These are phyloP conservation scores for Zymoseptoria passerinii DNA, from an alignment of 2,329 filamentous ascomycete genomes.

Conservation along the genomic window DNA sequence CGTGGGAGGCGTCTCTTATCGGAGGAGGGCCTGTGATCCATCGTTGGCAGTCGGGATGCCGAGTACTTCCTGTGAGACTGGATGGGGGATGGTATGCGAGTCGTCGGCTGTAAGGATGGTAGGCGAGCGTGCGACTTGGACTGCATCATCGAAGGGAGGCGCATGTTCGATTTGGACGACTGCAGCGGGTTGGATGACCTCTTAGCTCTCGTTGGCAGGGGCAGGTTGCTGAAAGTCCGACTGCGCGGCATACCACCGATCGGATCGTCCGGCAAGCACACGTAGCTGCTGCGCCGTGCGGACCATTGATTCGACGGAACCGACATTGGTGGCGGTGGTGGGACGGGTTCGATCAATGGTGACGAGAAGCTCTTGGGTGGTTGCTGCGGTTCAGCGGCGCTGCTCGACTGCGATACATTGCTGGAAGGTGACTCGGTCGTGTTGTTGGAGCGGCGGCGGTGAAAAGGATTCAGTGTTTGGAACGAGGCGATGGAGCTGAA, in stretches of 20 bases:
- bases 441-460: constrained; percentile 26
- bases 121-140: background rate
- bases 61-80: constrained; percentile 21
- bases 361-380: constrained; percentile 4
- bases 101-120: constrained; percentile 10
- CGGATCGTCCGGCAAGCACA: constrained; percentile 27
- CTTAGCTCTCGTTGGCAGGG: constrained; percentile 21
- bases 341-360: constrained; percentile 7
- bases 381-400: constrained; percentile 10
- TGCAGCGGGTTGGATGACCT: constrained; percentile 15
- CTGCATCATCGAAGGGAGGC: constrained; percentile 17
- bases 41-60: constrained; percentile 12
- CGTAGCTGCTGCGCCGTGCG: constrained; percentile 26
- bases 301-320: background rate
- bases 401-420: constrained; percentile 21
- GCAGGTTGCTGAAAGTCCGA: constrained; percentile 30
- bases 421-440: constrained; percentile 15
- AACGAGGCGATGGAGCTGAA: constrained; percentile 30
- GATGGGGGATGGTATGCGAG: constrained; percentile 20
- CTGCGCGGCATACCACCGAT: constrained; percentile 28
- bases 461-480: constrained; percentile 28
- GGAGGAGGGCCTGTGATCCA: constrained; percentile 4
- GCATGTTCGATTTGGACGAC: constrained; percentile 22
- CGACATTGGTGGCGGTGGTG: constrained; percentile 4
- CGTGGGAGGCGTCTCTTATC: constrained; percentile 19